These are phyloP conservation scores for Beauveria australis DNA, from an alignment of 2,329 filamentous ascomycete genomes.

Conservation along the genomic window DNA sequence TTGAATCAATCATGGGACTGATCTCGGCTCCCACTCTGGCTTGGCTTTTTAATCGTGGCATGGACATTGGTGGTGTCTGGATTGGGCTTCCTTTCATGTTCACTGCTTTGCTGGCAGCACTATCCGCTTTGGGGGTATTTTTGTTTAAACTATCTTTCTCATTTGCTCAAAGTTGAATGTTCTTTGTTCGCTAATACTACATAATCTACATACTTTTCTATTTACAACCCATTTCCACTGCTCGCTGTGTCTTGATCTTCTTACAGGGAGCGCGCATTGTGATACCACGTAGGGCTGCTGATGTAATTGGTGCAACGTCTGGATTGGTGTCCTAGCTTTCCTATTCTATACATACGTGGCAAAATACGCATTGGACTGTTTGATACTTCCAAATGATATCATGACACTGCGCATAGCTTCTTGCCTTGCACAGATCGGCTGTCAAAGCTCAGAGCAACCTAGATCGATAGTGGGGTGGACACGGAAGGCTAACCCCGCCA, in stretches of 20 bases:
- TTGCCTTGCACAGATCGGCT: too few relatives aligned
- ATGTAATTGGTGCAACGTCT: too few relatives aligned
- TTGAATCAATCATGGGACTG: constrained; percentile 42
- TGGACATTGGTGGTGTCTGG: constrained; percentile 38
- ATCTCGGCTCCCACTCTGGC: constrained; percentile 38
- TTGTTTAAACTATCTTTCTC: constrained; percentile 18
- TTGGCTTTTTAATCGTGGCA: constrained; percentile 35
- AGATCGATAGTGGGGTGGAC: background rate
- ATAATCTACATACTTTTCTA: background rate
- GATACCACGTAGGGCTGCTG: too few relatives aligned
- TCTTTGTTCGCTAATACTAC: background rate
- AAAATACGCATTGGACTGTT: too few relatives aligned
- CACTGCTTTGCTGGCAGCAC: constrained; percentile 24
- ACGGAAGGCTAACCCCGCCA: background rate
- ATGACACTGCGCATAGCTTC: too few relatives aligned
- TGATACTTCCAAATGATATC: too few relatives aligned
- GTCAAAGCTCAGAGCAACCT: too few relatives aligned
- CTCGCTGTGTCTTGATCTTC: too few relatives aligned
- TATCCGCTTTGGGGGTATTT: constrained; percentile 24
- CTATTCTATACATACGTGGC: too few relatives aligned
- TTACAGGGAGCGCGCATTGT: too few relatives aligned
- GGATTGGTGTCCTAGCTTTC: too few relatives aligned
- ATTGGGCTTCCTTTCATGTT: constrained; percentile 42
- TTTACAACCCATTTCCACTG: too few relatives aligned
- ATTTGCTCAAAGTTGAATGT: background rate